phyloP scores from a whole-genome alignment of 1,139 yeast species.

The Protomyces inundatus region DNA sequence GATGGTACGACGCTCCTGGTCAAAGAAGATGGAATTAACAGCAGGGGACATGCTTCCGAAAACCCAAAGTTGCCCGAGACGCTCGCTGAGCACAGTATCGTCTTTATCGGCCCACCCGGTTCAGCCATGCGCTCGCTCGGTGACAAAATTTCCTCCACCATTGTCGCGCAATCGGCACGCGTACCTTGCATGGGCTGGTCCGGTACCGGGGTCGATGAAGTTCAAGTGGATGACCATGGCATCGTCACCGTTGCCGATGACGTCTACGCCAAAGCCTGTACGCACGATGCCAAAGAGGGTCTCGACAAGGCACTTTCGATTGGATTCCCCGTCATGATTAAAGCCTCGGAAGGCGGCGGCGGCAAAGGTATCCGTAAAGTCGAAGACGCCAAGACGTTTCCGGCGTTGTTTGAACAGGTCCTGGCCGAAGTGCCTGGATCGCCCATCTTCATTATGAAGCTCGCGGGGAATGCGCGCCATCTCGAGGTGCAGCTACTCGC shows the following conservation, averaged over 20 bases:
- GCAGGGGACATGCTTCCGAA: constrained; percentile 88
- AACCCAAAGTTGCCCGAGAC: constrained; percentile 91
- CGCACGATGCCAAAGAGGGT: constrained; percentile 81
- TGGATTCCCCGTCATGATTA: constrained; percentile 95
- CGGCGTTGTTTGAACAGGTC: constrained; percentile 73
- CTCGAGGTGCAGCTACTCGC: constrained; percentile 92
- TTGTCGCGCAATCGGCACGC: constrained; percentile 95
- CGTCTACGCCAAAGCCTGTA: constrained; percentile 82
- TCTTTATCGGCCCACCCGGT: constrained; percentile 97
- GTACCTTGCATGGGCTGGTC: constrained; percentile 99
- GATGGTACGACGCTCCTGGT: constrained; percentile 40
- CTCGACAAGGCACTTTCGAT: constrained; percentile 71
- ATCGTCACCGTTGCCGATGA: constrained; percentile 84
- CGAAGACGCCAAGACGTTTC: constrained; percentile 67
- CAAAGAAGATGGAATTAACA: constrained; percentile 45
- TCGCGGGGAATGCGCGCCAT: constrained; percentile 93
- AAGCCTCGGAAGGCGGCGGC: constrained; percentile 99
- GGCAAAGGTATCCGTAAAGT: constrained; percentile 97
- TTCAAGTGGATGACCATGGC: constrained; percentile 62
- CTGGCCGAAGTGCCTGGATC: constrained; percentile 94
- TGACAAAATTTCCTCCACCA: constrained; percentile 93
- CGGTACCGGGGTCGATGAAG: constrained; percentile 91
- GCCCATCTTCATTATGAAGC: constrained; percentile 88
- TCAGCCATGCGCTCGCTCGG: constrained; percentile 99
- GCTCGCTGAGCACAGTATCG: constrained; percentile 79